Percentiles rank a stretch among this genome's conserved stretches.
These are phyloP conservation scores for Prunus campanulata DNA, from an alignment of 306 rosid genomes.

Conservation along the genomic window DNA sequence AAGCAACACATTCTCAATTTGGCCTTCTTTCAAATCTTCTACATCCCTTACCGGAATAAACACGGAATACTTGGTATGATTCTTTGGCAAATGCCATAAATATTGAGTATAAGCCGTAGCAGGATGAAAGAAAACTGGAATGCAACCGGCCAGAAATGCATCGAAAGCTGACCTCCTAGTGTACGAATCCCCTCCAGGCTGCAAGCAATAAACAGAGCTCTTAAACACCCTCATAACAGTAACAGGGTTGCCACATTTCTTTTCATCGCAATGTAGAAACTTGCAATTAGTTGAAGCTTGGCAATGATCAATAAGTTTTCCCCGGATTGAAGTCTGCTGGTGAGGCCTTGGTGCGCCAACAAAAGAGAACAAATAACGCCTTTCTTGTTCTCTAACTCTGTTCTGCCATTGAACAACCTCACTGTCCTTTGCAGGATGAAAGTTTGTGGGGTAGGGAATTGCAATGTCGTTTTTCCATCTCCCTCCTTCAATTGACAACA, in stretches of 20 bases:
- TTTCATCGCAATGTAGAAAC: conserved; percentile 59
- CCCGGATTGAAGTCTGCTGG: conserved; percentile 44
- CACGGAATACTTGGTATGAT: conserved; percentile 56
- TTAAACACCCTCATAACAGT: conserved; percentile 53
- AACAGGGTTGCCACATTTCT: conserved; percentile 57
- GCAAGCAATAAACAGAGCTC: conserved; percentile 69
- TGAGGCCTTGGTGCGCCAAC: conserved; percentile 85
- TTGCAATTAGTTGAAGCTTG: conserved; percentile 39
- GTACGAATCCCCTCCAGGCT: conserved; percentile 85
- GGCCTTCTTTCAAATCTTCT: conserved; percentile 40
- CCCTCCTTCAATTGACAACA: conserved; percentile 81
- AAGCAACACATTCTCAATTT: conserved; percentile 47
- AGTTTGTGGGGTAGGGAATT: conserved; percentile 77
- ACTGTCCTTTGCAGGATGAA: conserved; percentile 48
- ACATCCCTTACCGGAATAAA: conserved; percentile 68
- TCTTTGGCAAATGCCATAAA: conserved; percentile 64
- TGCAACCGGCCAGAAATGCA: conserved; percentile 73
- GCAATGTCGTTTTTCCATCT: conserved; percentile 84
- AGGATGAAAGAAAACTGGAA: conserved; percentile 89
- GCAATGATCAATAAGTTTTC: conserved; percentile 60
- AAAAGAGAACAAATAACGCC: conserved; percentile 59
- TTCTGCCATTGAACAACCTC: conserved; percentile 55
- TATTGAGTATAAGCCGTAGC: conserved; percentile 86
- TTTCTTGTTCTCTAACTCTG: conserved; percentile 32
- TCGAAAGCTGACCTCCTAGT: conserved; percentile 83